Base-by-base conservation (phyloP, 2,329 filamentous ascomycete genomes). In the Phoma sp. region DNA sequence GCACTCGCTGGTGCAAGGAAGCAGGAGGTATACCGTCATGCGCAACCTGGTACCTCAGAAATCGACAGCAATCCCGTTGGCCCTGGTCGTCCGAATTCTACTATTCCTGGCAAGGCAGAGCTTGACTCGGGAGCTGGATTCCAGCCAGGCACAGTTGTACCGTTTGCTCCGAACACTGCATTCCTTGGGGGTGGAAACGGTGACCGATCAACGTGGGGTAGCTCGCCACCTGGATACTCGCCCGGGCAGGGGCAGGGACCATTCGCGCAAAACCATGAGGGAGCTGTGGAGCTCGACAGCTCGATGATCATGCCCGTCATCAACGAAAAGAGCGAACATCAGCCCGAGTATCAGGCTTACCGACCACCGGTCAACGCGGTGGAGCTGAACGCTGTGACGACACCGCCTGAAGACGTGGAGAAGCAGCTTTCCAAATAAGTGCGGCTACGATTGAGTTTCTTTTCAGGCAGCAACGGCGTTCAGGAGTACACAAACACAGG, bases 181-280 rank as follows among this genome's bases (percentile, higher is more conserved):
- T 71, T 67, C 8, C 57, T 74, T 1, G 71, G 72, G 7, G 72
- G 71, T 19, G 70, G 71, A 31, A 71, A 61, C 21, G 61, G 58
- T 1, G 53, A 63, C 7, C 47, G 58, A 6, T 58, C 50, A 1
- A 67, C 62, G 1, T 74, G 71, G 70, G 65, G 62, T 2, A 70
- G 61, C 31, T 62, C 65, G 38, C 71, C 69, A 33, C 69, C 69
- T 6, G 64, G 65, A 3, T 73, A 74, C 51, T 70, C 68, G 25
- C 68, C 71, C 1, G 66, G 54, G 4, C 55, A 55, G 35, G 60
- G 56, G 31, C 48, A 51, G 33, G 38, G 43, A 35, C 27, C 43
- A 4, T 55, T 55, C 12, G 39, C 50, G 2, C 67, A 63, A 35
- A 50, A 31, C 10, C 50, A 60, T 10, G 52, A 50, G 10, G 51